These are phyloP conservation scores for Botrytis porri DNA, from an alignment of 2,329 filamentous ascomycete species.

Conservation along the genomic window DNA sequence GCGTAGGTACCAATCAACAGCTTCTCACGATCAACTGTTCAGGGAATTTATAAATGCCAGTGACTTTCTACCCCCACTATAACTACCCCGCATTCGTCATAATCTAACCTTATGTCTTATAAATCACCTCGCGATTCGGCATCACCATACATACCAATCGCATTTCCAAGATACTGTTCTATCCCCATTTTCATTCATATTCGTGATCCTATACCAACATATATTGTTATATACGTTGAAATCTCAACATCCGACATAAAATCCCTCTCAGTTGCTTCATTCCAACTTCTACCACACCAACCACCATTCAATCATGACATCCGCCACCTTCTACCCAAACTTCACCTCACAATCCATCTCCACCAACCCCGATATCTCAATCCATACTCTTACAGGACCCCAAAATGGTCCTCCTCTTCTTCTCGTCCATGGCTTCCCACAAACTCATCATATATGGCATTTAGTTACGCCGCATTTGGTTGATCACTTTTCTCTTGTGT, in stretches of 20 bases:
- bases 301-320: background rate
- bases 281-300: background rate
- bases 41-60: background rate
- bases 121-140: background rate
- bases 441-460: constrained; percentile 54
- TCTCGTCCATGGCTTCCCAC: constrained; percentile 52
- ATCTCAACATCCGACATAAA: no score
- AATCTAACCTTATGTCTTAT: background rate
- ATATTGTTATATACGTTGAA: background rate
- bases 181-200: background rate
- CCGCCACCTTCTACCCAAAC: background rate
- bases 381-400: background rate
- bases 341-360: background rate
- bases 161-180: background rate
- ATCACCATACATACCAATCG: background rate
- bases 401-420: constrained; percentile 42
- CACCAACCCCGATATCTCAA: background rate
- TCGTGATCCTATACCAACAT: no score
- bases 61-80: background rate
- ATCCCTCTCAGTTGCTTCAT: background rate
- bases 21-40: background rate
- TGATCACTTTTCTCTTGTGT: constrained; percentile 43
- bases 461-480: constrained; percentile 43
- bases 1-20: background rate
- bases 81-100: background rate